Evolutionary conservation across 129 eudicot genomes (phyloP), one percentile per base, ranked within the genome.

Genomic region (Saussurea involucrata): DNA sequence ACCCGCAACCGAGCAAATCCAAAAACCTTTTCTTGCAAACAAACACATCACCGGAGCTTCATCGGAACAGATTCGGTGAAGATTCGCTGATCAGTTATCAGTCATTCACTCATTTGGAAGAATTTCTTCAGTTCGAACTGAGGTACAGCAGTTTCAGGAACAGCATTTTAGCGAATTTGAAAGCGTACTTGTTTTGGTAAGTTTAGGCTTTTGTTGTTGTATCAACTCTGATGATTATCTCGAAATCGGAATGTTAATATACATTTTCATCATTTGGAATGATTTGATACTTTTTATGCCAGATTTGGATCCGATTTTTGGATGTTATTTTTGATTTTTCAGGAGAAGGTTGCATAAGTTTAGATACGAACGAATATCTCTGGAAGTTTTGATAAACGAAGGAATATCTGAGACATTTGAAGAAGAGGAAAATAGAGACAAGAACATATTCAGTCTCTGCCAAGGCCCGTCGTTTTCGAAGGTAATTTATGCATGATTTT

Each of bases 391-490:
- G 76, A 63, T 60, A 24, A 36, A n/a, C 6, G 28, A 37, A 33
- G 18, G 27, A 68, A 53, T 53, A 53, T 53, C 61, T 53, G 21
- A 53, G 22, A 15, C 29, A 11, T 20, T 25, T 49, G 11, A 33
- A 68, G 40, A 20, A 36, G 66, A 53, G 76, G 17, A 28, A 73
- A 64, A 76, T 58, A 60, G 68, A 71, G 85, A 74, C 79, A 34
- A 24, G n/a, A 80, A 40, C 66, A 80, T 73, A 61, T 31, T 68
- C 73, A 32, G 84, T 66, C 63, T 24, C 73, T 65, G 80, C 63
- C 34, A 76, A 74, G 82, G 87, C 68, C 63, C 36, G 85, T 76
- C 87, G 87, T 76, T 80, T 53, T 84, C 87, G 83, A 73, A 80
- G 68, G 76, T 77, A 76, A 55, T 12, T 76, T 69, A 46, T 79